Base-by-base conservation (phyloP, 23 red algal genomes). In the Gracilariopsis chorda region DNA sequence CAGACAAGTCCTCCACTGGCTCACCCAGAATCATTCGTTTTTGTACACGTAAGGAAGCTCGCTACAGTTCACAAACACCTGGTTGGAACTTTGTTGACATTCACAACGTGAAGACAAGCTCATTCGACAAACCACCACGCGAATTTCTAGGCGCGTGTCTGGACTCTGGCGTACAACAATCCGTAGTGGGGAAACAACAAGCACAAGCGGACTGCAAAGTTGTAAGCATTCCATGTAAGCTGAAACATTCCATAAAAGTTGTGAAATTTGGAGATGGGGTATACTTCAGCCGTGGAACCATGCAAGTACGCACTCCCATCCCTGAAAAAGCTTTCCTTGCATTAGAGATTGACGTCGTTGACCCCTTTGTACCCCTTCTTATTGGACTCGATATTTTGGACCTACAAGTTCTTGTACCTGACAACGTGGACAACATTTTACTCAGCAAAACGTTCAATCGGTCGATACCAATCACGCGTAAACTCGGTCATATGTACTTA, bases 261-360 rank as follows among this genome's bases (percentile, higher is more conserved):
- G 14, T 55, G 14, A 14, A n/a, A 14, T 80, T 80, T 37, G 46
- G 75, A 10, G 0, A 55, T 28, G 75, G 49, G 13, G 27, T 55
- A 0, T 57, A 80, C 19, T 17, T 24, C 42, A 80, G 1, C 34
- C 75, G 49, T 21, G 75, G 75, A 30, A 49, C 46, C 17, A 1
- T 80, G 23, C 23, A 51, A 48, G 34, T 80, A 24, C 43, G 75
- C 9, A 49, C 56, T 37, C 75, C 46, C 24, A 80, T 0, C 23
- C 75, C 75, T 53, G 75, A 80, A 10, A 39, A 39, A 17, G 49
- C 75, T 8, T 80, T 80, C 49, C 43, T 80, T 19, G 75, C 49
- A 27, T 51, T 80, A 6, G 36, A 55, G 42, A 48, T 53, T 34
- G 75, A 80, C 43, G 75, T 80, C 56, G 43, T 80, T 17, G 49